Evolutionary conservation across 2,329 filamentous ascomycete genomes (phyloP).

Genomic region (Aureobasidium subglaciale): DNA sequence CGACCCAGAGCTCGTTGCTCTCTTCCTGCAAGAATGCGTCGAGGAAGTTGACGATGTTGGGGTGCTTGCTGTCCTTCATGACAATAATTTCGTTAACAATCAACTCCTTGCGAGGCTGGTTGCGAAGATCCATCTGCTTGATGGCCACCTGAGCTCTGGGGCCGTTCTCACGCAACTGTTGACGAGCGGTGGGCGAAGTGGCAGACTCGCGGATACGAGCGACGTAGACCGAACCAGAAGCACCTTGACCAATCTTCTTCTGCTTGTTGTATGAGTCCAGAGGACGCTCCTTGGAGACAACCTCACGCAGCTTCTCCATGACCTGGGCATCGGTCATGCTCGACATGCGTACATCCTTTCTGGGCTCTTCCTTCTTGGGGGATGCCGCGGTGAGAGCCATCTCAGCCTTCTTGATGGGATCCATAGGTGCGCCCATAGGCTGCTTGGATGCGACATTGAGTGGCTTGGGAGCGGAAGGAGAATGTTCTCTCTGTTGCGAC

Average conservation of each 20-base stretch:
- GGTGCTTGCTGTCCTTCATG: constrained; percentile 98
- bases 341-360: constrained; percentile 95
- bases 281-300: constrained; percentile 91
- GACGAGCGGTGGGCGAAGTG: constrained; percentile 69
- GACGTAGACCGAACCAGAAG: constrained; percentile 95
- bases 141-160: constrained; percentile 87
- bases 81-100: constrained; percentile 99
- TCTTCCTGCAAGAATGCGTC: constrained; percentile 95
- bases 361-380: constrained; percentile 62
- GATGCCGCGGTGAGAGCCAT: constrained; percentile 60
- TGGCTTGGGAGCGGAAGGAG: constrained; percentile 39
- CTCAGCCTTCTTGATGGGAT: constrained; percentile 82
- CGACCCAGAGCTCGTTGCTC: constrained; percentile 94
- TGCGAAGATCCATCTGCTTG: constrained; percentile 98
- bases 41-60: constrained; percentile 98
- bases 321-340: constrained; percentile 96
- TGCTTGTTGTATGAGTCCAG: constrained; percentile 96
- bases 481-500: constrained; percentile 22
- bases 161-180: constrained; percentile 72
- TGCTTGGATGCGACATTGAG: constrained; percentile 44
- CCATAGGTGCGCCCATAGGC: constrained; percentile 44
- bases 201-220: constrained; percentile 89
- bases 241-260: constrained; percentile 98
- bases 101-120: constrained; percentile 93
- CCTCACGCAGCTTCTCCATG: constrained; percentile 90